Percentiles rank a stretch among this genome's conserved stretches.
These are phyloP conservation scores for Naganishia friedmannii DNA, from an alignment of 768 basidiomycete genomes.

Conservation along the genomic window DNA sequence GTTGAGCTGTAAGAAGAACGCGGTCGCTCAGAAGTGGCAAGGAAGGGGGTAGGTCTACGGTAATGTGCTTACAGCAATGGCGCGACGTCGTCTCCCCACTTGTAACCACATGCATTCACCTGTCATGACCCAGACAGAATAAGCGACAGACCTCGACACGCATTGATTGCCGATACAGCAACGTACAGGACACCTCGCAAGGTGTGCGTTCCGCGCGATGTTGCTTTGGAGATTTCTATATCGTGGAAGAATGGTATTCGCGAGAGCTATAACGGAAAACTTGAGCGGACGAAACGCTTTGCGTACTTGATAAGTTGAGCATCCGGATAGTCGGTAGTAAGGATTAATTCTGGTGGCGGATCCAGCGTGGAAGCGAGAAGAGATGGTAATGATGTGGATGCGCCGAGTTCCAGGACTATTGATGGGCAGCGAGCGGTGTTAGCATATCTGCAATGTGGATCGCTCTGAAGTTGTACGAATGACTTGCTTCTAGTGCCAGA, in stretches of 20 bases:
- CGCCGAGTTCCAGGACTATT: constrained; percentile 32
- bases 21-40: too few species aligned
- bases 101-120: constrained; percentile 7
- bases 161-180: not conserved
- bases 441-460: not conserved
- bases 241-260: not conserved
- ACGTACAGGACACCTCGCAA: constrained; percentile 26
- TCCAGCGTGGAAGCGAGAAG: constrained; percentile 21
- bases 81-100: constrained; percentile 28
- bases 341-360: constrained; percentile 18
- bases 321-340: constrained; percentile 33
- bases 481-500: constrained; percentile 24
- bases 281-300: not conserved
- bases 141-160: not conserved
- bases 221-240: constrained; percentile 27
- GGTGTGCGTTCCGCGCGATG: constrained; percentile 11
- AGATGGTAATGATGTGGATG: constrained; percentile 29
- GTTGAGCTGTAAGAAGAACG: not conserved
- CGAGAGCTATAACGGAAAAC: not conserved
- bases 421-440: not conserved
- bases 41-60: too few species aligned
- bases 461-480: not conserved
- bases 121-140: not conserved
- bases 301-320: constrained; percentile 28
- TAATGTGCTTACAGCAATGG: constrained; percentile 23